Percentiles rank a stretch among this genome's conserved stretches.
Conservation (phyloP, 2,329 filamentous ascomycete species). For the Fusarium cicatricum region DNA sequence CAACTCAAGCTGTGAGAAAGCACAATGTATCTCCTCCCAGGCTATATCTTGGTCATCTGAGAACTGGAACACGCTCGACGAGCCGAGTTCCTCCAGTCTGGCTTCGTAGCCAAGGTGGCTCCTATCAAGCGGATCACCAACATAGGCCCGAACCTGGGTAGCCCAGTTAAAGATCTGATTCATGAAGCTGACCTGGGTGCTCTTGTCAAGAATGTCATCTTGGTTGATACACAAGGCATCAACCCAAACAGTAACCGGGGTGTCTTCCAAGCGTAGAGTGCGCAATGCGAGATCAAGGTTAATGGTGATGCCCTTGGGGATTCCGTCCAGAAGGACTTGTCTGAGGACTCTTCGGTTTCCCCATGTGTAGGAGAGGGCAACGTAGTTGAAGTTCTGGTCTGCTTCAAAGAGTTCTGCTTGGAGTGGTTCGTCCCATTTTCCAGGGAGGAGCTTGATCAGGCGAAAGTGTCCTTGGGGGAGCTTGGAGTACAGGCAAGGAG, state of each 20-base stretch:
- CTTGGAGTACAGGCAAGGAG: constrained; percentile 6
- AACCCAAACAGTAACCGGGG: constrained; percentile 33
- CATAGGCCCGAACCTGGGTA: constrained; percentile 23
- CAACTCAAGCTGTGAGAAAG: constrained; percentile 11
- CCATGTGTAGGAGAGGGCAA: constrained; percentile 43
- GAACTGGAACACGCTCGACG: constrained; percentile 12
- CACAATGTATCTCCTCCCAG: constrained; percentile 9
- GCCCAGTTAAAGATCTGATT: constrained; percentile 36
- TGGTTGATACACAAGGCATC: constrained; percentile 43
- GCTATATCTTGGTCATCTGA: not conserved
- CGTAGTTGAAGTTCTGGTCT: constrained; percentile 24
- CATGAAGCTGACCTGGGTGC: constrained; percentile 36
- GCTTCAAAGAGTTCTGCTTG: constrained; percentile 26
- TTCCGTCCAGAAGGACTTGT: constrained; percentile 36
- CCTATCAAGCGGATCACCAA: constrained; percentile 19
- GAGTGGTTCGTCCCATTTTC: constrained; percentile 23
- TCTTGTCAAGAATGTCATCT: constrained; percentile 35
- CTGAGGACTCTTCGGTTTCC: constrained; percentile 28
- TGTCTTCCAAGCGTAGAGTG: constrained; percentile 29
- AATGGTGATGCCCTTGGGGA: constrained; percentile 31
- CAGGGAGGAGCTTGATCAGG: constrained; percentile 21
- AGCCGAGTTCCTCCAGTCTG: constrained; percentile 11
- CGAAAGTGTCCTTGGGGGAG: constrained; percentile 20
- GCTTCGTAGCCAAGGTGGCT: constrained; percentile 7
- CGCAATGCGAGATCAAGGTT: constrained; percentile 43